Percentiles rank a stretch among this genome's conserved stretches.
These are phyloP conservation scores for Colletotrichum kahawae DNA, from an alignment of 2,329 filamentous ascomycete genomes.

Conservation along the genomic window DNA sequence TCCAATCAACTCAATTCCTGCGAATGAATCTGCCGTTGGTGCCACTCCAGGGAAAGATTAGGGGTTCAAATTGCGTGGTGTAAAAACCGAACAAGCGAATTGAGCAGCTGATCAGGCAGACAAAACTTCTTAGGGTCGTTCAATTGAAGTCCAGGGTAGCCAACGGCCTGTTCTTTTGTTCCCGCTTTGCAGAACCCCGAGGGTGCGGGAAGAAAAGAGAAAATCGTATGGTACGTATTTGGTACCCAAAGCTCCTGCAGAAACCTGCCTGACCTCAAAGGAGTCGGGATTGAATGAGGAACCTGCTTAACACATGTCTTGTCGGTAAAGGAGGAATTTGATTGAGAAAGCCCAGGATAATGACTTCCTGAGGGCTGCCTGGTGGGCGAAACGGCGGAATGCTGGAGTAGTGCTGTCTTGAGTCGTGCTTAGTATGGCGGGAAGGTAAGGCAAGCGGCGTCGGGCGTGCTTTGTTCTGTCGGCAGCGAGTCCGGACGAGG, in stretches of 20 bases:
- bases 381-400: background rate
- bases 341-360: constrained; percentile 27
- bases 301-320: constrained; percentile 23
- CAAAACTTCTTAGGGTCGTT: background rate
- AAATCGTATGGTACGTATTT: constrained; percentile 12
- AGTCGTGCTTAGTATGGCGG: background rate
- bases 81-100: background rate
- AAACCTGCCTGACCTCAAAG: constrained; percentile 82
- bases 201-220: background rate
- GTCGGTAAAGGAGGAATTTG: background rate
- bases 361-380: constrained; percentile 32
- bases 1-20: background rate
- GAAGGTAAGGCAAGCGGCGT: background rate
- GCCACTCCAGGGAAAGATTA: background rate
- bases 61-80: background rate
- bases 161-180: background rate
- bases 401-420: background rate
- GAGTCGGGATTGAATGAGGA: constrained; percentile 48
- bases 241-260: constrained; percentile 67
- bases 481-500: background rate
- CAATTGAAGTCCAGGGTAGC: background rate
- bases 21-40: background rate
- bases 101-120: background rate
- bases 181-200: background rate
- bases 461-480: background rate